Base-by-base conservation (phyloP, 305 asterid species). In the Andrographis paniculata region DNA sequence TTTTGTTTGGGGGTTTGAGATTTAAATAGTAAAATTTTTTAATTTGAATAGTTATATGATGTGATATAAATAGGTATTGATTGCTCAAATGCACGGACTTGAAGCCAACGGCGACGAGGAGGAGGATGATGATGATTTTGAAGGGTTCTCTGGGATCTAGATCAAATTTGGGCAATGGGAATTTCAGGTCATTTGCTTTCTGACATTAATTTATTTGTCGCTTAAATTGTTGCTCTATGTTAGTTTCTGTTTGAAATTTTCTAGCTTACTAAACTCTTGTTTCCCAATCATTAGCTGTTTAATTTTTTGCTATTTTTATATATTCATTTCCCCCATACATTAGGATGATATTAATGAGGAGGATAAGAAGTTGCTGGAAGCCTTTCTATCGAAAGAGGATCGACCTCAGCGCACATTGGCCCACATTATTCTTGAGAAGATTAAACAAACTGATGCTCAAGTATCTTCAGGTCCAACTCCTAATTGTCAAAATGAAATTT, bases 361-460 rank as follows among this genome's bases (percentile, higher is more conserved):
- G 39, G 99, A 86, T n/a, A 84, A 78, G 53, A 72, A 66, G 68
- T 73, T 83, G 50, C 59, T 83, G 56, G 93, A 77, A 51, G 72
- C 87, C 42, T 91, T 91, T 51, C 46, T 83, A 45, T 78, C 87
- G 1, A 77, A 70, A 45, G 87, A 77, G 18, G 65, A 69, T 49
- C 61, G 56, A 17, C 88, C 86, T 17, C 88, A 82, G 35, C 79
- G 67, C 41, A 86, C 94, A 19, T 70, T 89, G 73, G 96, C 95
- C 19, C 94, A 89, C 42, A 63, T 80, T 30, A 81, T 91, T 20
- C 66, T 78, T 47, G 74, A 78, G 65, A 78, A 68, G 72, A 70
- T 81, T 54, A 82, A 82, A 60, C 74, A 82, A 68, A 75, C 71
- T 44, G 91, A 78, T 70, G 82, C 83, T 31, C 82, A 74, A 61